These are phyloP conservation scores for Lactifluus pinguis DNA, from an alignment of 768 basidiomycete genomes.

Conservation along the genomic window DNA sequence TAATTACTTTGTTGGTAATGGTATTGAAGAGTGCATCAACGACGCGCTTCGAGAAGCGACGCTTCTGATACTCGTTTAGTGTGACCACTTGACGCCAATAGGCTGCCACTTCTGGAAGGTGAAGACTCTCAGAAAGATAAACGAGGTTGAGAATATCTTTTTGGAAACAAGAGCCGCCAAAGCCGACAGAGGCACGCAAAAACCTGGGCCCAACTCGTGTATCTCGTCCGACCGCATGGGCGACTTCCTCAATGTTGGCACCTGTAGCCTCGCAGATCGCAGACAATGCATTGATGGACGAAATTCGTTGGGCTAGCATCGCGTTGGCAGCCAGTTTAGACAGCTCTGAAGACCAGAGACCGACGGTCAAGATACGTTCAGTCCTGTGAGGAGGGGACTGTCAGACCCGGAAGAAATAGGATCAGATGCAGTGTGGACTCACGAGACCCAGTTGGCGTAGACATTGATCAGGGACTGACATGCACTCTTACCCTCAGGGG, in stretches of 20 bases:
- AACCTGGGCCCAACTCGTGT: constrained; percentile 91
- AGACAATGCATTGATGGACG: constrained; percentile 94
- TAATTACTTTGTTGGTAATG: constrained; percentile 79
- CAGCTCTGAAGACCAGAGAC: constrained; percentile 97
- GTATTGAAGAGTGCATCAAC: constrained; percentile 99
- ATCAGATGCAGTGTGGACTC: constrained; percentile 27
- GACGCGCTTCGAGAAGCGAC: constrained; percentile 89
- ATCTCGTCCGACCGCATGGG: constrained; percentile 89
- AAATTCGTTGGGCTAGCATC: constrained; percentile 98
- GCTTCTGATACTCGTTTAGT: constrained; percentile 99
- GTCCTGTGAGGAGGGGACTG: constrained; percentile 31
- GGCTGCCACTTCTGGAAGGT: constrained; percentile 92
- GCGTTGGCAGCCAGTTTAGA: constrained; percentile 99
- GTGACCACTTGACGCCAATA: constrained; percentile 98
- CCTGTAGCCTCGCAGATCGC: constrained; percentile 99
- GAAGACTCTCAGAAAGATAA: constrained; percentile 89
- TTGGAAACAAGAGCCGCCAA: constrained; percentile 99
- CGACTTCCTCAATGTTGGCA: constrained; percentile 97
- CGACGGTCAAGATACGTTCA: constrained; percentile 83
- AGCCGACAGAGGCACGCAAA: constrained; percentile 91
- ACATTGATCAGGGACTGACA: constrained; percentile 68
- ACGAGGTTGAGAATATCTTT: constrained; percentile 99
- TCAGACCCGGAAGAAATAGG: neutral
- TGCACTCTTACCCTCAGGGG: constrained; percentile 74
- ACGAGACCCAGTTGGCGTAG: constrained; percentile 97